Base-by-base conservation (phyloP, 176 grass and related monocot genomes). In the Oryza glaberrima region DNA sequence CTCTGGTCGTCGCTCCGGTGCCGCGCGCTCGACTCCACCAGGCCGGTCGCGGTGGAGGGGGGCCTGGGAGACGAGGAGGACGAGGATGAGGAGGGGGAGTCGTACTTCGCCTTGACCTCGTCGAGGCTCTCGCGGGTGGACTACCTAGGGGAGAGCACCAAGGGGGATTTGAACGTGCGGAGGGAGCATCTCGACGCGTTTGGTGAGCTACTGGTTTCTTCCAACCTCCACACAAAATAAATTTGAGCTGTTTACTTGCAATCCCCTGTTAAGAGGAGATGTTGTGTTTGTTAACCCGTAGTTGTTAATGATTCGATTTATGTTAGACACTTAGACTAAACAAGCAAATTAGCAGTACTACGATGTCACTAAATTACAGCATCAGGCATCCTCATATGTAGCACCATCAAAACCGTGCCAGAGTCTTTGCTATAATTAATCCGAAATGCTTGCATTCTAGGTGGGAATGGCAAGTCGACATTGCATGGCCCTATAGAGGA, bases 101-200 rank as follows among this genome's bases (percentile, higher is more conserved):
- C 86, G 11, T 91, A 92, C 84, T 98, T 98, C 87, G 95, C 95
- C 5, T 82, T 98, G 67, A 98, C 95, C 38, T 92, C 95, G 22
- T 94, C 92, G 8, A 88, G 88, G 82, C 84, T 85, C 56, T 98
- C 95, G 49, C 82, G 91, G 72, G 93, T 98, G 73, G 95, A 98
- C 77, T 98, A 98, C 86, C 79, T 98, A 1, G 95, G 95, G 66
- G 85, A 98, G 89, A 98, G 93, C 80, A 98, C 95, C 79, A 98
- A 93, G 86, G 95, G 95, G 47, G 93, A 98, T 84, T 81, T 98
- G 82, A 98, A 93, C 80, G 93, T 98, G 52, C 87, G 92, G 49
- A 73, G 46, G 83, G 91, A 94, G 78, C 92, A 91, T 38, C 87
- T 95, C 36, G 88, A 93, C 10, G 89, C 82, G 22, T 85, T 93